Base-by-base conservation (phyloP, 345 rosid species). In the Microcos paniculata region DNA sequence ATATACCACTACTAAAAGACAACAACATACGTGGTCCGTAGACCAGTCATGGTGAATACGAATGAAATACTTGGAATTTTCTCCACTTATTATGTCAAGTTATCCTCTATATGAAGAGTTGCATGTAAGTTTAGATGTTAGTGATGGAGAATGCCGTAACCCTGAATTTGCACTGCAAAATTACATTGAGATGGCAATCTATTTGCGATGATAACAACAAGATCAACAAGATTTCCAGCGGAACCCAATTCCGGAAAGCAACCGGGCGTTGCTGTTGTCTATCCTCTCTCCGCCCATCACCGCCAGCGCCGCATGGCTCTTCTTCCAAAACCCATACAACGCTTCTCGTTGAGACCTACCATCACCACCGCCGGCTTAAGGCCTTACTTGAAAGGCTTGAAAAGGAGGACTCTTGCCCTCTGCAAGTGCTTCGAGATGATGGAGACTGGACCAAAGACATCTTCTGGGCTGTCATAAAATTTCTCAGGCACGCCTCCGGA, bases 361-460 rank as follows among this genome's bases (percentile, higher is more conserved):
- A 83, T 80, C 80, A 87, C 72, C 89, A 85, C 77, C 81, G 62
- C 59, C 45, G 52, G 18, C 87, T 86, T 80, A 82, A 42, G 57
- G 82, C 79, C 66, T 78, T 89, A 62, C 64, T 76, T 26, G 79
- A 78, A 35, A 83, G 81, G 77, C 91, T 90, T 12, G 57, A 38
- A 11, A 40, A 21, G 74, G 76, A 82, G 46, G 82, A 62, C 19
- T 82, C 90, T 1, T 84, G 76, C 82, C 90, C 95, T 76, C 59
- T 85, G 82, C 79, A 46, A 35, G 24, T 89, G 4, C 95, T 90
- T 85, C 56, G 78, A 10, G 84, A 88, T 4, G 91, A 89, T 78
- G 92, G 89, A 62, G 92, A 90, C 72, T 92, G 93, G 93, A 80
- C 82, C 75, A 79, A 85, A 71, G 82, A 89, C 69, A 88, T 68